phyloP scores from a whole-genome alignment of 768 basidiomycete genomes.

The Rubroboletus pulcherrimus region DNA sequence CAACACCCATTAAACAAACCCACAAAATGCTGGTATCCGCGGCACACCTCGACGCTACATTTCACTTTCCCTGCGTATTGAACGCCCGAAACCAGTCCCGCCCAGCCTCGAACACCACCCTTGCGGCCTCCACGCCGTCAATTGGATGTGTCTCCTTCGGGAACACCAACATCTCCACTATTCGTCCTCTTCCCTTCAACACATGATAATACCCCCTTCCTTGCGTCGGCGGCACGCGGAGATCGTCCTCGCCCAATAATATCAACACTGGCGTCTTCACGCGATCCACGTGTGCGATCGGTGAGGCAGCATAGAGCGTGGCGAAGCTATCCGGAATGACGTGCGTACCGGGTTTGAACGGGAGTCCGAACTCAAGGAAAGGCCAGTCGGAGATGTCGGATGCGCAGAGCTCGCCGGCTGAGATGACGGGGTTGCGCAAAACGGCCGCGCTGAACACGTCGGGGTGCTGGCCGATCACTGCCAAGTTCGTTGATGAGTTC shows the following conservation, averaged over 20 bases:
- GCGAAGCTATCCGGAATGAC: slow-evolving; percentile 45
- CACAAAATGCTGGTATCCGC: no score
- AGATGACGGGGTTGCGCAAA: slow-evolving; percentile 68
- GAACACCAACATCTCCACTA: slow-evolving; percentile 59
- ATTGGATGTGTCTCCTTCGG: slow-evolving; percentile 60
- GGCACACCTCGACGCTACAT: neutral
- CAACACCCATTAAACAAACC: no score
- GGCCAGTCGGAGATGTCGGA: slow-evolving; percentile 73
- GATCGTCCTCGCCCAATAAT: slow-evolving; percentile 56
- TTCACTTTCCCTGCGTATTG: neutral
- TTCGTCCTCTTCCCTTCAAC: slow-evolving; percentile 43
- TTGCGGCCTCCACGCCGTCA: slow-evolving; percentile 60
- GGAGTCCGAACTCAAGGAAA: slow-evolving; percentile 39
- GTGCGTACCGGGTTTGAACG: slow-evolving; percentile 33
- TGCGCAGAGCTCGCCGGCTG: slow-evolving; percentile 48
- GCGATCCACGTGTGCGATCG: slow-evolving; percentile 49
- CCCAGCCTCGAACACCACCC: slow-evolving; percentile 48
- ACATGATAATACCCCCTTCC: slow-evolving; percentile 63
- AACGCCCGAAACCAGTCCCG: slow-evolving; percentile 46
- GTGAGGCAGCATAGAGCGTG: slow-evolving; percentile 47
- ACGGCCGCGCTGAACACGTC: slow-evolving; percentile 58
- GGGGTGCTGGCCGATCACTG: slow-evolving; percentile 64
- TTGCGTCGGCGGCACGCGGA: slow-evolving; percentile 61
- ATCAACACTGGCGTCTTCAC: slow-evolving; percentile 55
- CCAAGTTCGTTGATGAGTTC: neutral